These are phyloP conservation scores for Kazachstania bromeliacearum DNA, from an alignment of 805 yeast species.

Conservation along the genomic window DNA sequence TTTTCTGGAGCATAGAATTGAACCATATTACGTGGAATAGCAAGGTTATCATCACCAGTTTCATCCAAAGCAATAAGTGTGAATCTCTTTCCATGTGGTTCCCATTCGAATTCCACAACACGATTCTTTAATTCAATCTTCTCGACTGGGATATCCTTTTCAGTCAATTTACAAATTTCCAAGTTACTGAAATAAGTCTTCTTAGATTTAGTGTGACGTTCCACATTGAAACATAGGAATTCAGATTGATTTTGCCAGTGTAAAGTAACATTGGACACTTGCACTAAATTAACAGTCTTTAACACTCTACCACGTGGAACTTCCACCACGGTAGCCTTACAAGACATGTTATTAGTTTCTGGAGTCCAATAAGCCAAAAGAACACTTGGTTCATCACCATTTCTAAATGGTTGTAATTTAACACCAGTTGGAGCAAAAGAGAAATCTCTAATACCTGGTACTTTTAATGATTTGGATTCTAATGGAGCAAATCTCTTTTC, in stretches of 20 bases:
- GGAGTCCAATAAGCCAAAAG: conserved; percentile 95
- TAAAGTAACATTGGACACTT: conserved; percentile 81
- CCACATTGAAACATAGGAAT: conserved; percentile 85
- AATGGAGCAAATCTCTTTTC: conserved; percentile 63
- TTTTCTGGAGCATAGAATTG: conserved; percentile 78
- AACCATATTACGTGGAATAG: conserved; percentile 55
- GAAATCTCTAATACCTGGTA: conserved; percentile 80
- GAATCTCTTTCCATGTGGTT: conserved; percentile 84
- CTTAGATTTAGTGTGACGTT: conserved; percentile 91
- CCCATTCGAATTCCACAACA: conserved; percentile 88
- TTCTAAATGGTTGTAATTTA: conserved; percentile 47
- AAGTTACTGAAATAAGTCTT: conserved; percentile 85
- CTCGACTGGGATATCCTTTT: conserved; percentile 89
- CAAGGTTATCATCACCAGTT: conserved; percentile 41
- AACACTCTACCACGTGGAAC: conserved; percentile 73
- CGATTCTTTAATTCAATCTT: conserved; percentile 87
- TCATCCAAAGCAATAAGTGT: conserved; percentile 61
- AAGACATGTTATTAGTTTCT: conserved; percentile 83
- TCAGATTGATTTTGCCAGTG: conserved; percentile 91
- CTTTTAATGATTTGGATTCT: conserved; percentile 76
- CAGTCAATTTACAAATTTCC: conserved; percentile 81
- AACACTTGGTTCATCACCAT: conserved; percentile 46
- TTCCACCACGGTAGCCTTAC: conserved; percentile 85
- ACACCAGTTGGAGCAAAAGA: conserved; percentile 92
- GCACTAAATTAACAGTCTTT: conserved; percentile 89